These are phyloP conservation scores for Helminthosporium solani DNA, from an alignment of 2,329 filamentous ascomycete genomes.

Conservation along the genomic window DNA sequence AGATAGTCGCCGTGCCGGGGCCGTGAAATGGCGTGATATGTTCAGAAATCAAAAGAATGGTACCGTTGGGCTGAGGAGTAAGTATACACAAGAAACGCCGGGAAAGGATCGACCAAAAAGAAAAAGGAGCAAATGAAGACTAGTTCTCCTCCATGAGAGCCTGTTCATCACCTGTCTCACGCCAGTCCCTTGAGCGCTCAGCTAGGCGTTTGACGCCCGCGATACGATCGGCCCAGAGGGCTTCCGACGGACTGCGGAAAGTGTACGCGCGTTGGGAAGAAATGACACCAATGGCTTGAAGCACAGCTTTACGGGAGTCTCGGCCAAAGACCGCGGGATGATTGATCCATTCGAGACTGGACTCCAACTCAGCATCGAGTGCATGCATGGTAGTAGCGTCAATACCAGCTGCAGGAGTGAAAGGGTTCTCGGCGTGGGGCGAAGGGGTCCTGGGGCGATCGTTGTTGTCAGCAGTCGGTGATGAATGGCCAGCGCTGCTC, in stretches of 20 bases:
- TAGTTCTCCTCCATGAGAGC: conserved; percentile 59
- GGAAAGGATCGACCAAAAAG: not conserved
- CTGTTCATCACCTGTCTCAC: conserved; percentile 74
- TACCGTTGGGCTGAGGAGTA: not conserved
- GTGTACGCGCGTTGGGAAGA: conserved; percentile 92
- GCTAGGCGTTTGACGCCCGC: conserved; percentile 77
- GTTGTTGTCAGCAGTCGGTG: conserved; percentile 41
- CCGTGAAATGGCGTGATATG: not conserved
- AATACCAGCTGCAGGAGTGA: conserved; percentile 68
- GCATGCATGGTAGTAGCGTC: conserved; percentile 79
- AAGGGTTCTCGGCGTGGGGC: conserved; percentile 49
- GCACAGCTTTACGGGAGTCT: conserved; percentile 90
- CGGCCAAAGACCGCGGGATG: conserved; percentile 93
- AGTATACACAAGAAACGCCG: conserved; percentile 5
- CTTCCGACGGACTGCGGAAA: conserved; percentile 85
- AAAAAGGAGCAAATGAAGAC: conserved; percentile 4
- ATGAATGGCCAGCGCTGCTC: conserved; percentile 40
- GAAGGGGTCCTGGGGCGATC: conserved; percentile 42
- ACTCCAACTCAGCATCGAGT: conserved; percentile 86
- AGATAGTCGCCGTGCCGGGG: not conserved
- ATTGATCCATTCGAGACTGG: conserved; percentile 93
- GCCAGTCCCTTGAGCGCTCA: conserved; percentile 85
- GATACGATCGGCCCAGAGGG: conserved; percentile 83
- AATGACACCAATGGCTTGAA: conserved; percentile 96
- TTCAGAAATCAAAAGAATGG: not conserved